Percentiles rank a stretch among this genome's conserved stretches.
These are phyloP conservation scores for Sporothrix brasiliensis DNA, from an alignment of 2,329 filamentous ascomycete genomes.

Conservation along the genomic window DNA sequence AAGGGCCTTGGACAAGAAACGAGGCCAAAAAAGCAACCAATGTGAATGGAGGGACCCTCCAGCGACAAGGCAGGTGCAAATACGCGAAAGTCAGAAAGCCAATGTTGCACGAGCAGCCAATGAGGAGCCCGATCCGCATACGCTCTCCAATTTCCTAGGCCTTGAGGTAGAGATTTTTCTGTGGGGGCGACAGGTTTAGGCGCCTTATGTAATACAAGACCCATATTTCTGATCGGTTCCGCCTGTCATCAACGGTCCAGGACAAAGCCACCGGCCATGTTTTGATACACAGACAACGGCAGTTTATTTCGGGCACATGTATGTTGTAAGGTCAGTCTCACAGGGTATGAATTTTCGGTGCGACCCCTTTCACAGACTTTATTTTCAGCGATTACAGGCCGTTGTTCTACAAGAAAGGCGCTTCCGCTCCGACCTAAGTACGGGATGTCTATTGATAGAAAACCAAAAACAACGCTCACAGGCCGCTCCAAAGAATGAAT, in stretches of 20 bases:
- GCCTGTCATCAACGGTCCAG: background rate
- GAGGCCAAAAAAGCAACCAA: constrained; percentile 16
- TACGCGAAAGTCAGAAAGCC: background rate
- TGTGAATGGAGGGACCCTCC: background rate
- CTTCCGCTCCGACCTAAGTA: background rate
- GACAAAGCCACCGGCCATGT: background rate
- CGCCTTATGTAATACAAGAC: constrained; percentile 25
- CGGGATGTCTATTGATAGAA: background rate
- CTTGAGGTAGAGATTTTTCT: constrained; percentile 21
- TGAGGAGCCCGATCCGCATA: background rate
- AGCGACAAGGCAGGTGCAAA: background rate
- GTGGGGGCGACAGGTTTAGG: constrained; percentile 12
- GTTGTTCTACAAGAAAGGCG: background rate
- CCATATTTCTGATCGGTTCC: background rate
- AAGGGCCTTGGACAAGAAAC: background rate
- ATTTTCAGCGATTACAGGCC: background rate
- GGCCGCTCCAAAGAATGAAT: background rate
- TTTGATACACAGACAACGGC: background rate
- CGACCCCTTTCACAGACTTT: background rate
- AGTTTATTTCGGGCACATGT: background rate
- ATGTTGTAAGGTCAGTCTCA: background rate
- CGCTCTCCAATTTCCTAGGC: constrained; percentile 14
- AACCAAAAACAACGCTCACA: no score
- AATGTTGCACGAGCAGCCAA: constrained; percentile 15
- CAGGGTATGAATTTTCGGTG: background rate